Conservation (phyloP, 305 asterid species). For the Vinca major region DNA sequence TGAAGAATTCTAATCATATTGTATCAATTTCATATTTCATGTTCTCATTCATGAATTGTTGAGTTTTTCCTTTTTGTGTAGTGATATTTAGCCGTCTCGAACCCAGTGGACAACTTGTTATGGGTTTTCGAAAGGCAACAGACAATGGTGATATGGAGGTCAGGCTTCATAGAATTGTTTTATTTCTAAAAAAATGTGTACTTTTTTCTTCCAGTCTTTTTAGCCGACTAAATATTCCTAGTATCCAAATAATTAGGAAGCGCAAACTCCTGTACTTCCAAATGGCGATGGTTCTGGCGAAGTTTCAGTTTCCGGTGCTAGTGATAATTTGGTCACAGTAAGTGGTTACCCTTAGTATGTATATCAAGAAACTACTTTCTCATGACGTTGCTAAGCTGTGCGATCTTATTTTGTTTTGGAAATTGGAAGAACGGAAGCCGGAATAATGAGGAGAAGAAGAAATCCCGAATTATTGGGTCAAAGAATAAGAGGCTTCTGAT, state of each 20-base stretch:
- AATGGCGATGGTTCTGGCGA: slow-evolving; percentile 49
- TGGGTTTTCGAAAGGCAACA: slow-evolving; percentile 81
- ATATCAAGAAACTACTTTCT: neutral
- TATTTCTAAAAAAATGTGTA: neutral
- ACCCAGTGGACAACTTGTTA: slow-evolving; percentile 79
- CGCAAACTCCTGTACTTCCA: slow-evolving; percentile 31
- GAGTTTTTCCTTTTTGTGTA: slow-evolving; percentile 13
- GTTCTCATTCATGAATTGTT: neutral
- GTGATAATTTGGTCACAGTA: slow-evolving; percentile 48
- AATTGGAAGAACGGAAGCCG: slow-evolving; percentile 50
- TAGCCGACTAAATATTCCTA: neutral
- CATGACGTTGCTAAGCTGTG: slow-evolving; percentile 12
- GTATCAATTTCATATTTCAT: neutral
- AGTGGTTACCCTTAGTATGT: slow-evolving; percentile 20
- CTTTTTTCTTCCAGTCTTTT: neutral
- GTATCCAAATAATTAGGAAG: slow-evolving; percentile 38
- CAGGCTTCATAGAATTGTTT: slow-evolving; percentile 19
- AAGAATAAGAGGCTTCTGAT: slow-evolving; percentile 82
- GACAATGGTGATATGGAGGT: slow-evolving; percentile 54
- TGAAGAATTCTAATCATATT: neutral
- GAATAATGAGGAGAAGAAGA: slow-evolving; percentile 61
- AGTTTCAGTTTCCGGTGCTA: slow-evolving; percentile 40
- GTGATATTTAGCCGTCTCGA: slow-evolving; percentile 88
- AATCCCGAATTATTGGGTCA: slow-evolving; percentile 51
- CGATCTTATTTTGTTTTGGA: slow-evolving; percentile 8